Evolutionary conservation across 352 stramenopile species (phyloP).

Genomic region (Phytophthora boehmeriae): DNA sequence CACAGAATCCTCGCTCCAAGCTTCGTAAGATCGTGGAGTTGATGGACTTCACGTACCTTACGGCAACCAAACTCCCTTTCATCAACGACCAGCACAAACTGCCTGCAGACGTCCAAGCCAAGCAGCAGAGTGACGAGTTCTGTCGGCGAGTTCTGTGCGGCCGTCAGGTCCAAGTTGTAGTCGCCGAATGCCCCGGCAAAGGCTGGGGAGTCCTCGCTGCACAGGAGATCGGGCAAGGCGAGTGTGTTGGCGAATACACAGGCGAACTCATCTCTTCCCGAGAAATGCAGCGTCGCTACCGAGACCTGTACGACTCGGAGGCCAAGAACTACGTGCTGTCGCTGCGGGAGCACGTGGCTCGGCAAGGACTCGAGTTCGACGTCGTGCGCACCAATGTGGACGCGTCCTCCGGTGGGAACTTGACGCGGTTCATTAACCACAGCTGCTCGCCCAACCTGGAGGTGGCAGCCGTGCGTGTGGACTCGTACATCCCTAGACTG

Average conservation of each 20-base stretch:
- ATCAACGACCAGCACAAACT: slow-evolving; percentile 29
- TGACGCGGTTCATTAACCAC: slow-evolving; percentile 80
- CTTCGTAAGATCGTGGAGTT: slow-evolving; percentile 10
- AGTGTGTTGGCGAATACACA: slow-evolving; percentile 70
- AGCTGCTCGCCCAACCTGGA: slow-evolving; percentile 57
- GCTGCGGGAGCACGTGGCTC: slow-evolving; percentile 49
- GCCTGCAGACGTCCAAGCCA: slow-evolving; percentile 17
- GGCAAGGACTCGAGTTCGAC: slow-evolving; percentile 7
- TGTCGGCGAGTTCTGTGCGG: slow-evolving; percentile 31
- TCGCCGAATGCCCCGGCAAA: slow-evolving; percentile 33
- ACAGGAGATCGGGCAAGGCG: slow-evolving; percentile 32
- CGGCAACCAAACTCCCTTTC: slow-evolving; percentile 30
- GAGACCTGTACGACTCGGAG: slow-evolving; percentile 25
- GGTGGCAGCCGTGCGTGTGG: slow-evolving; percentile 58
- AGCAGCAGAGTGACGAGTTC: slow-evolving; percentile 23
- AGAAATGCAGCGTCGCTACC: slow-evolving; percentile 48
- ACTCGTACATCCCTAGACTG: slow-evolving; percentile 64
- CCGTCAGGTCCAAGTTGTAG: slow-evolving; percentile 36
- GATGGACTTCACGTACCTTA: slow-evolving; percentile 42
- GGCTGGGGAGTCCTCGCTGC: slow-evolving; percentile 53
- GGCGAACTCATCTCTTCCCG: slow-evolving; percentile 60
- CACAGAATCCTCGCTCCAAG: not conserved
- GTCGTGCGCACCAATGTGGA: slow-evolving; percentile 71
- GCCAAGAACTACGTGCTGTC: slow-evolving; percentile 61
- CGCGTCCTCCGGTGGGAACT: slow-evolving; percentile 46